Evolutionary conservation across 352 stramenopile genomes (phyloP), one percentile per base, ranked within the genome.

Genomic region (Elongisporangium anandrum): DNA sequence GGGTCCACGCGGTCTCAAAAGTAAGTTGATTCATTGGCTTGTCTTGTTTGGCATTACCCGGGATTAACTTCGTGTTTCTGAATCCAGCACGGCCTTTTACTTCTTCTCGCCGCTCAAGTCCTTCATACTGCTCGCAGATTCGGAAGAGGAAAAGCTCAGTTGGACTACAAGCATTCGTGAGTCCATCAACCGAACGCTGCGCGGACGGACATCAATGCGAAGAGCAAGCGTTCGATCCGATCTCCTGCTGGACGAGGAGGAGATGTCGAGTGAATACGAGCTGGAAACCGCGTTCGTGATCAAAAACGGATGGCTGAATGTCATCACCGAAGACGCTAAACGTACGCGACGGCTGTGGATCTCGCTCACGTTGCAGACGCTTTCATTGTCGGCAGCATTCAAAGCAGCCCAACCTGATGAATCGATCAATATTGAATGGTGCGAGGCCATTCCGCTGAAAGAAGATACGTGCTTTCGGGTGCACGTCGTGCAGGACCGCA

Each of bases 31-130:
- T 55, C 13, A 54, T 24, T 3, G 13, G 47, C 15, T 52, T n/a
- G 41, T 19, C 17, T 48, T 57, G 2, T 41, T 29, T 7, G 39
- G 1, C 7, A 12, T 13, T 19, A 20, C 5, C 10, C n/a, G 16
- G 69, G 39, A 17, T 52, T 48, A 39, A n/a, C 29, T 15, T 13
- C 41, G 50, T 54, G 34, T 60, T 21, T 45, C 34, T 59, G 34
- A 54, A 53, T 55, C 34, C 23, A 21, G 23, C 54, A 95, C 81
- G 54, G 86, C 86, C 0, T 92, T 95, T 53, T 91, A 87, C 58
- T 95, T 95, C 45, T 92, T 86, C 53, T 95, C 86, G 2, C 85
- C 80, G 16, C 72, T 90, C 20, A 95, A 95, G 69, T 95, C 86
- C 23, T 95, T 95, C 55, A 90, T 95, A 51, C 65, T 95, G 39